Conservation (phyloP, 306 rosid species). For the Vigna trinervia region DNA sequence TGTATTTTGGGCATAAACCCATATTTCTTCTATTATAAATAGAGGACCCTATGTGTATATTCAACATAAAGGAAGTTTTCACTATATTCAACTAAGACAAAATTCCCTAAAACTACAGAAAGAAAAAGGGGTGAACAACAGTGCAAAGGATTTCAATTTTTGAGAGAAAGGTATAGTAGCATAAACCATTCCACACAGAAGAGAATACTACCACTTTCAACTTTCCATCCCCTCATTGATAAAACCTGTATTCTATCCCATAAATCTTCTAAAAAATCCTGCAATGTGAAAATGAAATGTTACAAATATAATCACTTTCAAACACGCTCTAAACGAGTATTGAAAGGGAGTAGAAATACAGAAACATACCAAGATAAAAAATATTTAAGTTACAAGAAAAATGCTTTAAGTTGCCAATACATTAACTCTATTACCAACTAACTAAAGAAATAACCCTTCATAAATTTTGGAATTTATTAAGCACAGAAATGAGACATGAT, state of each 20-base stretch:
- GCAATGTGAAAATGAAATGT: slow-evolving; percentile 37
- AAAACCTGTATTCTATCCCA: slow-evolving; percentile 81
- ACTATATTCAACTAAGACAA: neutral
- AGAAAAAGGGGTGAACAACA: neutral
- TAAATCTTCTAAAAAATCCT: slow-evolving; percentile 97
- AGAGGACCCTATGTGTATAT: too few relatives aligned
- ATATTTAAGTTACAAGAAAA: neutral
- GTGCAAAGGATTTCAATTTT: neutral
- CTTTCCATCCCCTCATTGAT: slow-evolving; percentile 87
- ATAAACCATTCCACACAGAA: slow-evolving; percentile 28
- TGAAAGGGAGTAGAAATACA: neutral
- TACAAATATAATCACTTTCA: slow-evolving; percentile 17
- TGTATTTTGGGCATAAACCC: too few relatives aligned
- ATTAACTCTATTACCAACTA: slow-evolving; percentile 17
- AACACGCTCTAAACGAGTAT: slow-evolving; percentile 26
- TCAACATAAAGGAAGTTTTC: too few relatives aligned
- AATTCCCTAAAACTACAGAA: neutral
- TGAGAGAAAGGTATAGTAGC: slow-evolving; percentile 2
- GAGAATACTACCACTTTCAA: slow-evolving; percentile 84
- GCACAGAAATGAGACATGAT: neutral
- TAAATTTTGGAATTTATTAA: neutral
- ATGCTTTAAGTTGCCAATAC: neutral
- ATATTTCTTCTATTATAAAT: too few relatives aligned
- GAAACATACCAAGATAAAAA: slow-evolving; percentile 12
- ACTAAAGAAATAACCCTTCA: slow-evolving; percentile 8